Percentiles rank a stretch among this genome's conserved stretches.
These are phyloP conservation scores for Cryptococcus deneoformans DNA, from an alignment of 1,284 basidiomycete species.

Conservation along the genomic window DNA sequence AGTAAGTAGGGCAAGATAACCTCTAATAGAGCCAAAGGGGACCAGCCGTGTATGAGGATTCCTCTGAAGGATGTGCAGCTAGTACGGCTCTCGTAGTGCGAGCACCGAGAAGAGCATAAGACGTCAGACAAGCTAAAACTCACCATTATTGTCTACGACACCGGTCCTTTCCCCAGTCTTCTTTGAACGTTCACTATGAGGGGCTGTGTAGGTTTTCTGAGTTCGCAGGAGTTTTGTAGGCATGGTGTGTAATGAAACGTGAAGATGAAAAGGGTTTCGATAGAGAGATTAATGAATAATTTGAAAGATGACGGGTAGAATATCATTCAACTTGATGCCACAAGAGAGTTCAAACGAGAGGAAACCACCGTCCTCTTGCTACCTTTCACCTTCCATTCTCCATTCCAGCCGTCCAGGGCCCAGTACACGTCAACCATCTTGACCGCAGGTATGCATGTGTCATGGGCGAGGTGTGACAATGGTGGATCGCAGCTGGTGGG, in stretches of 20 bases:
- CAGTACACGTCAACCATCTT: too few species aligned
- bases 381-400: too few species aligned
- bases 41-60: not conserved
- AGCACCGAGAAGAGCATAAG: not conserved
- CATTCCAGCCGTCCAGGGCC: too few species aligned
- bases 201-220: conserved; percentile 6
- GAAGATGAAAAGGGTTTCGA: too few species aligned
- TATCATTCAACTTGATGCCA: too few species aligned
- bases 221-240: conserved; percentile 13
- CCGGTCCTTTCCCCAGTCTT: conserved; percentile 7
- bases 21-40: not conserved
- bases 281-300: too few species aligned
- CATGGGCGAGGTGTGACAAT: too few species aligned
- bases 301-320: too few species aligned
- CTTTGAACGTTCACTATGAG: conserved; percentile 1
- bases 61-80: not conserved
- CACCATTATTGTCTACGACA: conserved; percentile 13
- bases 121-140: not conserved
- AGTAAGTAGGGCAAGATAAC: conserved; percentile 1
- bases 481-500: too few species aligned
- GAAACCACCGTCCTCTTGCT: too few species aligned
- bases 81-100: not conserved
- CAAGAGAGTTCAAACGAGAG: too few species aligned
- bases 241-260: conserved; percentile 3
- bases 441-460: too few species aligned